Evolutionary conservation across 129 eudicot species (phyloP).

Genomic region (Chrysanthemum lavandulifolium): DNA sequence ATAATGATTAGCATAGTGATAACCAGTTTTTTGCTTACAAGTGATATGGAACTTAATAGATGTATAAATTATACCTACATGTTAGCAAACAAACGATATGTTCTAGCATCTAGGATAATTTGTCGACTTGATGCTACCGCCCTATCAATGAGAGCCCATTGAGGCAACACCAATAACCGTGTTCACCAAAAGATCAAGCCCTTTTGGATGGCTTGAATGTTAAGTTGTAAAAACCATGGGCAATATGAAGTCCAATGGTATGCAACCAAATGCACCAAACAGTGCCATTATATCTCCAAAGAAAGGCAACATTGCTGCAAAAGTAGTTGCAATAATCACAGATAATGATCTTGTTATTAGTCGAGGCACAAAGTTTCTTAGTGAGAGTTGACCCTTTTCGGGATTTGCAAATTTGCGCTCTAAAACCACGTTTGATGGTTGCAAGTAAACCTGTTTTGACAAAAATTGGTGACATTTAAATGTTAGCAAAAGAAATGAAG

Average conservation of each 20-base stretch:
- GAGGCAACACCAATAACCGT: conserved; percentile 45
- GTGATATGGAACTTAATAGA: background rate
- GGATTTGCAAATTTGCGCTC: conserved; percentile 67
- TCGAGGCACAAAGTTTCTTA: conserved; percentile 58
- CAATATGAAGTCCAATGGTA: conserved; percentile 74
- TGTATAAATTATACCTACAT: conserved; percentile 22
- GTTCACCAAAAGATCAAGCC: conserved; percentile 47
- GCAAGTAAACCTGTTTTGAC: conserved; percentile 56
- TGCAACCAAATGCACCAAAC: conserved; percentile 74
- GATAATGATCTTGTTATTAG: conserved; percentile 58
- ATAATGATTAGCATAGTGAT: background rate
- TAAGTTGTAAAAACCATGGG: conserved; percentile 72
- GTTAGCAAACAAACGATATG: conserved; percentile 57
- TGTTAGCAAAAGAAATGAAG: too few species aligned
- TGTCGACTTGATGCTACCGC: conserved; percentile 72
- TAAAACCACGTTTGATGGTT: conserved; percentile 64
- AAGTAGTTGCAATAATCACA: conserved; percentile 48
- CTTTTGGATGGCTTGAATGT: conserved; percentile 63
- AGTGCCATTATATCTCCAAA: conserved; percentile 83
- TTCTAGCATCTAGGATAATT: conserved; percentile 63
- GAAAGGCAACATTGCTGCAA: conserved; percentile 86
- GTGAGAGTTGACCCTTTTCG: conserved; percentile 45
- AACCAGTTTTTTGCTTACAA: background rate
- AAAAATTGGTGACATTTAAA: background rate
- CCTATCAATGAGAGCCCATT: conserved; percentile 40